A percentile compares a stretch with the other conserved stretches of the same genome.
phyloP scores from a whole-genome alignment of 345 rosid genomes.

The Noccaea caerulescens region DNA sequence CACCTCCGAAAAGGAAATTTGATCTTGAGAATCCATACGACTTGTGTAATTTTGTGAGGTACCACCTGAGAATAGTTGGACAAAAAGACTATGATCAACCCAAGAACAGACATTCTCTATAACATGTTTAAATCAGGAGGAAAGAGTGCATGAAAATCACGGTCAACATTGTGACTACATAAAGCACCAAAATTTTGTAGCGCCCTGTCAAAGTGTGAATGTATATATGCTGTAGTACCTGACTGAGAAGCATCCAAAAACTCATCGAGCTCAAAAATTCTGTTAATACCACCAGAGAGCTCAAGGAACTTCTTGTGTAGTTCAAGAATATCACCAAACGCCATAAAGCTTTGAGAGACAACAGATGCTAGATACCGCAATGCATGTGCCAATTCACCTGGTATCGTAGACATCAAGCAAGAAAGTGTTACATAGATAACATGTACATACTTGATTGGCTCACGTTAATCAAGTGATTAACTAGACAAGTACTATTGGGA shows the following conservation, averaged over 20 bases:
- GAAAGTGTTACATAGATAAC: slow-evolving; percentile 12
- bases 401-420: slow-evolving; percentile 35
- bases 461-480: neutral
- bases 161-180: slow-evolving; percentile 5
- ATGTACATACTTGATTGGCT: slow-evolving; percentile 17
- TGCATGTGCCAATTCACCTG: slow-evolving; percentile 97
- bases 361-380: slow-evolving; percentile 96
- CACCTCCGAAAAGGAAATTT: slow-evolving; percentile 69
- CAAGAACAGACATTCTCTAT: slow-evolving; percentile 14
- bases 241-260: slow-evolving; percentile 83
- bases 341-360: slow-evolving; percentile 97
- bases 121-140: neutral
- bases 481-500: slow-evolving; percentile 1
- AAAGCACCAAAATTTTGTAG: slow-evolving; percentile 6
- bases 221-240: slow-evolving; percentile 49
- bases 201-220: neutral
- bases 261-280: slow-evolving; percentile 96
- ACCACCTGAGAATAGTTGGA: slow-evolving; percentile 48
- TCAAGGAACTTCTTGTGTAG: slow-evolving; percentile 87
- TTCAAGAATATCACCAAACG: slow-evolving; percentile 97
- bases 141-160: slow-evolving; percentile 9
- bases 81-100: slow-evolving; percentile 26
- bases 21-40: slow-evolving; percentile 52
- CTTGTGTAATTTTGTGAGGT: slow-evolving; percentile 42
- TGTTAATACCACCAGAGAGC: slow-evolving; percentile 90